A percentile compares a stretch with the other conserved stretches of the same genome.
These are phyloP conservation scores for Xylaria venustula DNA, from an alignment of 495 filamentous ascomycete species.

Conservation along the genomic window DNA sequence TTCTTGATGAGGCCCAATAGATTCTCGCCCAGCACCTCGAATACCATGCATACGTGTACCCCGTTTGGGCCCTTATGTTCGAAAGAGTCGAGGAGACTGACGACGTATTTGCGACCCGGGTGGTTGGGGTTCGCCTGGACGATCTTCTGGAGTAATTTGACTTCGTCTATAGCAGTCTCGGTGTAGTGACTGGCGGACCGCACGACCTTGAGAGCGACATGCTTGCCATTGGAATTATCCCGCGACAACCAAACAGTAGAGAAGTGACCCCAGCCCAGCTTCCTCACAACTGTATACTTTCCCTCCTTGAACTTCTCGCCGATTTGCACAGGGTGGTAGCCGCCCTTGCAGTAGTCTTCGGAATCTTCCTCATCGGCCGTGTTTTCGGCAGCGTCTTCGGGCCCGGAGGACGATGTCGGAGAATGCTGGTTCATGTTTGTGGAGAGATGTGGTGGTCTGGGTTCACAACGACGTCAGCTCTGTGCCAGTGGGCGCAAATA, in stretches of 20 bases:
- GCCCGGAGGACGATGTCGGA: slow-evolving; percentile 74
- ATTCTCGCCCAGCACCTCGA: slow-evolving; percentile 96
- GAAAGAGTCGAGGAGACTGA: slow-evolving; percentile 93
- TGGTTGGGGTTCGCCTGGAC: slow-evolving; percentile 92
- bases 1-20: slow-evolving; percentile 93
- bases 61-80: slow-evolving; percentile 97
- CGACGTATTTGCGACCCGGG: slow-evolving; percentile 89
- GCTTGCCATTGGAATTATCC: slow-evolving; percentile 87
- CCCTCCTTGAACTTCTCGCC: slow-evolving; percentile 98
- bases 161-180: slow-evolving; percentile 97
- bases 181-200: slow-evolving; percentile 97
- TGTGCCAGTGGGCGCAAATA: slow-evolving; percentile 14
- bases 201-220: slow-evolving; percentile 97
- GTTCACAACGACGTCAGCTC: slow-evolving; percentile 9
- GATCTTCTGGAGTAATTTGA: slow-evolving; percentile 95
- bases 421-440: slow-evolving; percentile 61
- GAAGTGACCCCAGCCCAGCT: slow-evolving; percentile 98
- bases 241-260: slow-evolving; percentile 96
- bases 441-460: slow-evolving; percentile 35
- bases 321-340: slow-evolving; percentile 90
- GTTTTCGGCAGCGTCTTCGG: slow-evolving; percentile 81
- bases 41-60: slow-evolving; percentile 98
- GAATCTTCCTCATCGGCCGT: slow-evolving; percentile 98
- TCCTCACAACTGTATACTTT: slow-evolving; percentile 93
- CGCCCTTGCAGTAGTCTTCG: slow-evolving; percentile 98